Conservation (phyloP, 2,329 filamentous ascomycete genomes). For the Monosporascus sp. region DNA sequence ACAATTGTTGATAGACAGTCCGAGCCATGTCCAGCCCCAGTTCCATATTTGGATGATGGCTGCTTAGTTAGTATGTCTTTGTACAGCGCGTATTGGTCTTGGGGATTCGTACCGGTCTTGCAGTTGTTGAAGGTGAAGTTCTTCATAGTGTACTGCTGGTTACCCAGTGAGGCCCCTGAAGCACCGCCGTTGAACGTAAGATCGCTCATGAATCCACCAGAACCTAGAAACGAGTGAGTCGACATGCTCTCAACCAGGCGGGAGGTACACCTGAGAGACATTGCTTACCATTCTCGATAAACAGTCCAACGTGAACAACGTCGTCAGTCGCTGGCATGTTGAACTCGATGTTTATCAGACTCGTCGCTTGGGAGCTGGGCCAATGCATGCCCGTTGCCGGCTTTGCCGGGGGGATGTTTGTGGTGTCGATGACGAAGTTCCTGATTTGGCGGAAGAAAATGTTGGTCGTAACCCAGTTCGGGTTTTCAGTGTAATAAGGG, state of each 20-base stretch:
- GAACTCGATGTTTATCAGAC: slow-evolving; percentile 46
- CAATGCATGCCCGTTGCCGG: slow-evolving; percentile 49
- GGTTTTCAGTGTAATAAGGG: slow-evolving; percentile 37
- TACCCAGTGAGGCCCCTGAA: slow-evolving; percentile 58
- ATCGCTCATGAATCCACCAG: slow-evolving; percentile 45
- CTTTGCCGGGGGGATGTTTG: slow-evolving; percentile 22
- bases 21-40: slow-evolving; percentile 68
- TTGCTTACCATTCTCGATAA: slow-evolving; percentile 26
- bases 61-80: slow-evolving; percentile 3
- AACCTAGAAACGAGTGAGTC: slow-evolving; percentile 22
- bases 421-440: slow-evolving; percentile 58
- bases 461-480: slow-evolving; percentile 44
- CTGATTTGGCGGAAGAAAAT: slow-evolving; percentile 62
- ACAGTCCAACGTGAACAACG: slow-evolving; percentile 27
- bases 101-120: slow-evolving; percentile 40
- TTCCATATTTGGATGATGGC: slow-evolving; percentile 67
- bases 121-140: slow-evolving; percentile 62
- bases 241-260: neutral
- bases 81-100: neutral
- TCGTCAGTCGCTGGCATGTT: slow-evolving; percentile 33
- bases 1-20: slow-evolving; percentile 54
- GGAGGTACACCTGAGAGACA: slow-evolving; percentile 13
- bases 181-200: slow-evolving; percentile 57
- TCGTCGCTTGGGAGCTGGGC: slow-evolving; percentile 57
- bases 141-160: slow-evolving; percentile 65